Evolutionary conservation across 257 asterid species (phyloP).

Genomic region (Oldenlandia corymbosa): DNA sequence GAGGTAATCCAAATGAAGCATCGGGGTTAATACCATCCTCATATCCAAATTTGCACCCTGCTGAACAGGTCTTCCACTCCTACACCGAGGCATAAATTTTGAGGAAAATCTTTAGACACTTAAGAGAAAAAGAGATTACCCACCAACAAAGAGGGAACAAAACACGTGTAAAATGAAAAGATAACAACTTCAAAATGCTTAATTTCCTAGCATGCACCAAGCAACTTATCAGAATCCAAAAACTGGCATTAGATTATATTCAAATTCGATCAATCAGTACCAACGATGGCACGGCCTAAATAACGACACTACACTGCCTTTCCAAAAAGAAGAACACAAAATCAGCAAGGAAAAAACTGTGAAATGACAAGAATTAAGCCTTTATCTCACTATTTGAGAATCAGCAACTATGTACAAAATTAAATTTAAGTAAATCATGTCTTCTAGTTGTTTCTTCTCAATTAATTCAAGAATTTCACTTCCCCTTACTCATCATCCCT

Average conservation of each 20-base stretch:
- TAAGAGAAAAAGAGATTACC: neutral
- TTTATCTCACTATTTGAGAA: too few relatives aligned
- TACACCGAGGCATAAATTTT: conserved; percentile 19
- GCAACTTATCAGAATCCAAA: neutral
- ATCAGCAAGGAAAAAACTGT: neutral
- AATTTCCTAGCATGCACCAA: neutral
- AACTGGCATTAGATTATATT: too few relatives aligned
- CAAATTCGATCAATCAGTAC: neutral
- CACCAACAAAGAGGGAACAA: neutral
- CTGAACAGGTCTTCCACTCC: conserved; percentile 71
- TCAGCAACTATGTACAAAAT: too few relatives aligned
- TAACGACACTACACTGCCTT: neutral
- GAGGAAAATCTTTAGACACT: neutral
- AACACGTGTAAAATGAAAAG: neutral
- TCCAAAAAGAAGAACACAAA: neutral
- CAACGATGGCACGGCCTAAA: neutral
- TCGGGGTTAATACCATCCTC: conserved; percentile 43
- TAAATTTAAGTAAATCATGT: too few relatives aligned
- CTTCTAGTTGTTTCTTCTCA: too few relatives aligned
- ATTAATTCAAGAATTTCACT: too few relatives aligned
- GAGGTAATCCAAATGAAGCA: conserved; percentile 66
- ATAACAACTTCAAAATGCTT: too few relatives aligned
- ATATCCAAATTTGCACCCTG: conserved; percentile 69
- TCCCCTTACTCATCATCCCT: too few relatives aligned
- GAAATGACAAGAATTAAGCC: too few relatives aligned